Percentiles rank a stretch among this genome's conserved stretches.
Evolutionary conservation across 1,284 basidiomycete species (phyloP).

Genomic region (Coniferiporia weirii): DNA sequence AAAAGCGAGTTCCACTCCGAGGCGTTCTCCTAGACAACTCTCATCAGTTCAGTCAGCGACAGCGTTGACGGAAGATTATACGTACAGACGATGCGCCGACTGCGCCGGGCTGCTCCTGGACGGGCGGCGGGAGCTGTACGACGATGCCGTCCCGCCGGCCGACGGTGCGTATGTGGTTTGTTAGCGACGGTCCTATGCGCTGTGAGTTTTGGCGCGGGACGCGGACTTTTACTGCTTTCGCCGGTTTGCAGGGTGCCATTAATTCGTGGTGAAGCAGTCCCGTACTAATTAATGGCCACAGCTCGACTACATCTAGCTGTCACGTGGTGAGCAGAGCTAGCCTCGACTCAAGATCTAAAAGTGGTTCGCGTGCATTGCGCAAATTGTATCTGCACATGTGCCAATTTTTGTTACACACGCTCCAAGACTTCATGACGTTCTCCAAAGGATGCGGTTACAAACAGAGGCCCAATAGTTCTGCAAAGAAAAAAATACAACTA

Average conservation of each 20-base stretch:
- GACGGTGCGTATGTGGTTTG: constrained; percentile 48
- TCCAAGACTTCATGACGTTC: too few species aligned
- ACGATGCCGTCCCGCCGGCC: constrained; percentile 45
- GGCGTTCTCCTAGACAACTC: constrained; percentile 55
- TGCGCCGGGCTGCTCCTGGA: constrained; percentile 42
- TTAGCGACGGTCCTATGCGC: constrained; percentile 57
- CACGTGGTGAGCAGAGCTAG: not conserved
- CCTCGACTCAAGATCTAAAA: too few species aligned
- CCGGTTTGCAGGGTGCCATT: constrained; percentile 56
- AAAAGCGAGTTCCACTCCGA: constrained; percentile 81
- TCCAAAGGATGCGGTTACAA: too few species aligned
- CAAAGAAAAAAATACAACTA: too few species aligned
- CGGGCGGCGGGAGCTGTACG: constrained; percentile 56
- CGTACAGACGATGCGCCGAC: constrained; percentile 19
- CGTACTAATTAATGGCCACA: too few species aligned
- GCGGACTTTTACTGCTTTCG: constrained; percentile 50
- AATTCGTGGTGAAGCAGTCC: too few species aligned
- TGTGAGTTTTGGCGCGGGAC: constrained; percentile 74
- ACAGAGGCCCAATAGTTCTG: too few species aligned
- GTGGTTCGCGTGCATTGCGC: too few species aligned
- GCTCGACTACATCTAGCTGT: not conserved
- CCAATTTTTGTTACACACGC: too few species aligned
- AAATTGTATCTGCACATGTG: too few species aligned
- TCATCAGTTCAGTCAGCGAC: constrained; percentile 29
- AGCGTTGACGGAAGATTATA: not conserved